These are phyloP conservation scores for Xylariaceae sp. DNA, from an alignment of 2,329 filamentous ascomycete species.

Conservation along the genomic window DNA sequence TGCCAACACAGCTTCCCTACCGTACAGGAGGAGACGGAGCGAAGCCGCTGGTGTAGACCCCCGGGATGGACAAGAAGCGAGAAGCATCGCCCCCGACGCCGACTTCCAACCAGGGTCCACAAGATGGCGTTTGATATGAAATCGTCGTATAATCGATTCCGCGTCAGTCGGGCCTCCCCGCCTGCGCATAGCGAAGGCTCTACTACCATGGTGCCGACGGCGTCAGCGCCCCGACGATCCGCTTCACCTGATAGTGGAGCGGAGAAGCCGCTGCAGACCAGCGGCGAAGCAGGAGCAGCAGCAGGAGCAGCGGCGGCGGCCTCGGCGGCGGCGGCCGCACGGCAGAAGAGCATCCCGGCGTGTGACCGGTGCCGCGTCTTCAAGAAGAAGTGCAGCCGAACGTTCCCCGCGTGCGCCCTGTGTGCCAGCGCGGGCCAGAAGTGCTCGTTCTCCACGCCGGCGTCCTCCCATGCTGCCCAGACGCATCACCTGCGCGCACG, in stretches of 20 bases:
- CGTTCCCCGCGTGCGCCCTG: conserved; percentile 31
- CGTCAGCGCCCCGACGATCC: conserved; percentile 13
- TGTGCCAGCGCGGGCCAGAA: conserved; percentile 31
- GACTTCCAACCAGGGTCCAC: not conserved
- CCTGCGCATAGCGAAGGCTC: conserved; percentile 2
- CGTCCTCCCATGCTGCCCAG: conserved; percentile 24
- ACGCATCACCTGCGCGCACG: conserved; percentile 31
- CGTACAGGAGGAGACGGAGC: too few species aligned
- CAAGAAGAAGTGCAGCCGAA: conserved; percentile 39
- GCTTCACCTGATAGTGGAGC: conserved; percentile 7
- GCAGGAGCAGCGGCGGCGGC: conserved; percentile 21
- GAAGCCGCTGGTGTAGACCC: too few species aligned
- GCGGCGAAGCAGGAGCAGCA: conserved; percentile 3
- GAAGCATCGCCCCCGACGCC: too few species aligned
- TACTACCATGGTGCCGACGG: conserved; percentile 3
- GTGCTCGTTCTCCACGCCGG: conserved; percentile 28
- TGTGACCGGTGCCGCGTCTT: conserved; percentile 37
- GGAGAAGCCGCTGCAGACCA: conserved; percentile 2
- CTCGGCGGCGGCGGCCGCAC: conserved; percentile 12
- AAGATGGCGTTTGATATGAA: conserved; percentile 9
- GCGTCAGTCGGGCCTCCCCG: conserved; percentile 14
- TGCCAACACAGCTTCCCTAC: too few species aligned
- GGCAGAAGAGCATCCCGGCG: conserved; percentile 20
- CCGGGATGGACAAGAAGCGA: too few species aligned
- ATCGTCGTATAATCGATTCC: conserved; percentile 21